Base-by-base conservation (phyloP, 768 basidiomycete species). In the Agaricus sinodeliciosus region DNA sequence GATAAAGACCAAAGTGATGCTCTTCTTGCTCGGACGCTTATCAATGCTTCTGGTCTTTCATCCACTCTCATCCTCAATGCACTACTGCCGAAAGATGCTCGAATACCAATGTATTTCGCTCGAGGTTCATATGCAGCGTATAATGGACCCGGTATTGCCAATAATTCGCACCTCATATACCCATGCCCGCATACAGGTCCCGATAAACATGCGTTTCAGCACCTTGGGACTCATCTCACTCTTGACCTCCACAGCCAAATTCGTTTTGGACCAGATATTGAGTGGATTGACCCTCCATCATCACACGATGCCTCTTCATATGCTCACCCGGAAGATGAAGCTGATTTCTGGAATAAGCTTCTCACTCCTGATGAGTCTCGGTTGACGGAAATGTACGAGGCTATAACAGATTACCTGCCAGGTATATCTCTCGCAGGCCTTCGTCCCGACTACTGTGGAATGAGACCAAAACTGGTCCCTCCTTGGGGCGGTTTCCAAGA, bases 191-290 rank as follows among this genome's bases (percentile, higher is more conserved):
- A 81, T 49, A 78, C 75, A 9, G 79, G 78, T 8, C 72, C 72
- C 36, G 76, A 74, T 53, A 74, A 70, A 3, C 77, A 85, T 48
- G 76, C 81, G 6, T 89, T 95, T 63, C 85, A 90, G 55, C 88
- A 89, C 3, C 75, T 97, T 6, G 95, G 96, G 3, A 94, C 93
- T 9, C 96, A 97, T 69, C 73, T 97, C 22, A 93, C 92, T 25
- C 69, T 97, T 40, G 91, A 94, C 65, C 63, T 98, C 56, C 78
- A 85, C 44, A 88, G 90, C 0, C 86, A 87, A 56, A 78, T 97
- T 48, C 80, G 82, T 27, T 98, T 98, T 66, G 95, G 95, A 0
- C 95, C 95, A 4, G 92, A 97, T 62, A 75, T 96, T 13, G 87
- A 96, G 64, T 91, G 90, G 87, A 74, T 96, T 59, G 72, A 77